phyloP scores from a whole-genome alignment of 2,329 filamentous ascomycete species.

The Alternaria arbusti region DNA sequence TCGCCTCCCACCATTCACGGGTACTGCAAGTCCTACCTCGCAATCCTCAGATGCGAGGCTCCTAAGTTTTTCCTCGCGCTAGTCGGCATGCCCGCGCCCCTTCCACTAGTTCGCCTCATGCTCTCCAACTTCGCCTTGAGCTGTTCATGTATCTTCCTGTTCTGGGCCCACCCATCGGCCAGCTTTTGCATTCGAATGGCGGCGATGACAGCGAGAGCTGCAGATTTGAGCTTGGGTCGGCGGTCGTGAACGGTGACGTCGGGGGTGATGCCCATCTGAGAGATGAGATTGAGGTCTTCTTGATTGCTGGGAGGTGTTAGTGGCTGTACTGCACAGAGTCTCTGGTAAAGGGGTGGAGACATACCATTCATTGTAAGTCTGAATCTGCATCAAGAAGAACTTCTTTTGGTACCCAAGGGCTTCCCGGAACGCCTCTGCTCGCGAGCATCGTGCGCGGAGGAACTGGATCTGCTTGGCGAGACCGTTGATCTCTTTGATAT shows the following conservation, averaged over 20 bases:
- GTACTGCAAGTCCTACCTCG: slow-evolving; percentile 4
- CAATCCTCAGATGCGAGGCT: slow-evolving; percentile 48
- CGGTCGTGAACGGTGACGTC: slow-evolving; percentile 54
- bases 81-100: slow-evolving; percentile 19
- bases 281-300: slow-evolving; percentile 84
- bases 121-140: slow-evolving; percentile 55
- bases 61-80: slow-evolving; percentile 56
- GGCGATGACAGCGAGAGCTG: slow-evolving; percentile 58
- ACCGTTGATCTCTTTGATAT: slow-evolving; percentile 78
- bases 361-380: slow-evolving; percentile 89
- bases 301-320: slow-evolving; percentile 73
- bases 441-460: slow-evolving; percentile 79
- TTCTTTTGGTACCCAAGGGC: slow-evolving; percentile 87
- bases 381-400: slow-evolving; percentile 78
- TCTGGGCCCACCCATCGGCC: slow-evolving; percentile 58
- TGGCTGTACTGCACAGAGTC: background rate
- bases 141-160: slow-evolving; percentile 56
- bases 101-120: slow-evolving; percentile 45
- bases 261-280: slow-evolving; percentile 75
- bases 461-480: slow-evolving; percentile 89
- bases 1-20: slow-evolving; percentile 41
- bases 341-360: slow-evolving; percentile 49
- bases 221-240: slow-evolving; percentile 56
- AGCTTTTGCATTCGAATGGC: slow-evolving; percentile 59
- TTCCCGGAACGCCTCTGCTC: slow-evolving; percentile 79